Percentiles rank a stretch among this genome's conserved stretches.
phyloP scores from a whole-genome alignment of 2,329 filamentous ascomycete species.

The Colletotrichum orbiculare region DNA sequence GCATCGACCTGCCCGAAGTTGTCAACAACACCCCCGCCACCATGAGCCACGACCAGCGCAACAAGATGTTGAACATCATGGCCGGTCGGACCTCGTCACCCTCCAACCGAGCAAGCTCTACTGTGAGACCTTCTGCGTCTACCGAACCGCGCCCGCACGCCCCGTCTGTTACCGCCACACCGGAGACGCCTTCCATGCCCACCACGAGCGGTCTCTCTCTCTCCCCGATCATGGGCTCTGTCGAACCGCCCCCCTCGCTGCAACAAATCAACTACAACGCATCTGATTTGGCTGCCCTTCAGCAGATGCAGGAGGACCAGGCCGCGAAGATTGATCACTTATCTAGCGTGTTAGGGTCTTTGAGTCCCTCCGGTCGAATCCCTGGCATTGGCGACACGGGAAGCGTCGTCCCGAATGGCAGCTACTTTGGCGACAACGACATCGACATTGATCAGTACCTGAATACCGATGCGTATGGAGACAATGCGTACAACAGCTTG shows the following conservation, averaged over 20 bases:
- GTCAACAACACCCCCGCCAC: slow-evolving; percentile 67
- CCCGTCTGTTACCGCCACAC: slow-evolving; percentile 28
- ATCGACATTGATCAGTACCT: slow-evolving; percentile 64
- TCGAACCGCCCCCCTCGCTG: slow-evolving; percentile 61
- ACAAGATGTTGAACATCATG: slow-evolving; percentile 70
- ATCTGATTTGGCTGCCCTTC: slow-evolving; percentile 81
- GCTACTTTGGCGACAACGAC: slow-evolving; percentile 48
- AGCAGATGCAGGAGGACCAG: slow-evolving; percentile 83
- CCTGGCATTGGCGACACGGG: slow-evolving; percentile 70
- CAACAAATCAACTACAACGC: slow-evolving; percentile 75
- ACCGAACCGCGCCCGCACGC: slow-evolving; percentile 37
- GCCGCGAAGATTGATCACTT: slow-evolving; percentile 81
- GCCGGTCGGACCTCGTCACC: slow-evolving; percentile 53
- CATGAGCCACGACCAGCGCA: slow-evolving; percentile 67
- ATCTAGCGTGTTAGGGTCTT: slow-evolving; percentile 77
- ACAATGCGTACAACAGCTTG: slow-evolving; percentile 53
- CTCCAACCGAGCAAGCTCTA: slow-evolving; percentile 37
- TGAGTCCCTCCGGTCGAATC: slow-evolving; percentile 83
- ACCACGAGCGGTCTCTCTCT: slow-evolving; percentile 48
- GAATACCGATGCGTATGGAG: slow-evolving; percentile 53
- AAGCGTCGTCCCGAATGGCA: slow-evolving; percentile 40
- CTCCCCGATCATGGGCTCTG: slow-evolving; percentile 61
- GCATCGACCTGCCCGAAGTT: slow-evolving; percentile 66
- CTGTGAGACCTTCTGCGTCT: slow-evolving; percentile 37
- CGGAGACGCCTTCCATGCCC: slow-evolving; percentile 35